Conservation (phyloP, 225 moss, liverwort and hornwort genomes). For the Marchantia paleacea region DNA sequence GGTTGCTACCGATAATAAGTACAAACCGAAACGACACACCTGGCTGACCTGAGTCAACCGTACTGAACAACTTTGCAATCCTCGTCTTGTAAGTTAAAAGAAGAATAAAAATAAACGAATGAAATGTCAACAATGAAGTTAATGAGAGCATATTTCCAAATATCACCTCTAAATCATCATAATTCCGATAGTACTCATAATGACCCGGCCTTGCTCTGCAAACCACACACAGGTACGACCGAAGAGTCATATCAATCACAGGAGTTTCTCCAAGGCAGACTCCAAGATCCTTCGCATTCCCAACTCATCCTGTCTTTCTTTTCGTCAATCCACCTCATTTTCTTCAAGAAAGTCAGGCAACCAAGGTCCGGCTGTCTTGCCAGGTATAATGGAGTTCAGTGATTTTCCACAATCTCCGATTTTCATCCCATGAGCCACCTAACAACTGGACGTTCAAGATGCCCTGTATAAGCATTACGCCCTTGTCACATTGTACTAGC, state of each 20-base stretch:
- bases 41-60: neutral
- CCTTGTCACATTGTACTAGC: no score
- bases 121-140: neutral
- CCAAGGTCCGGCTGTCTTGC: neutral
- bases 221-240: constrained; percentile 20
- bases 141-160: constrained; percentile 3
- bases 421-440: neutral
- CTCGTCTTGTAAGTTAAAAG: neutral
- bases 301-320: constrained; percentile 1
- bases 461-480: neutral
- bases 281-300: neutral
- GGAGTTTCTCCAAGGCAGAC: neutral
- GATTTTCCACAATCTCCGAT: neutral
- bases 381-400: neutral
- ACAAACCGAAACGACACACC: neutral
- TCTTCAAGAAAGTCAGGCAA: neutral
- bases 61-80: neutral
- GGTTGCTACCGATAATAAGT: neutral
- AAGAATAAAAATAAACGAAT: neutral
- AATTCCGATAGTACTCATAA: constrained; percentile 93
- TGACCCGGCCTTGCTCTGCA: constrained; percentile 87
- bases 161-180: constrained; percentile 84
- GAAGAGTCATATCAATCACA: neutral
- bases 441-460: neutral
- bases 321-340: neutral